phyloP scores from a whole-genome alignment of 306 rosid species.

The Glycine latifolia region DNA sequence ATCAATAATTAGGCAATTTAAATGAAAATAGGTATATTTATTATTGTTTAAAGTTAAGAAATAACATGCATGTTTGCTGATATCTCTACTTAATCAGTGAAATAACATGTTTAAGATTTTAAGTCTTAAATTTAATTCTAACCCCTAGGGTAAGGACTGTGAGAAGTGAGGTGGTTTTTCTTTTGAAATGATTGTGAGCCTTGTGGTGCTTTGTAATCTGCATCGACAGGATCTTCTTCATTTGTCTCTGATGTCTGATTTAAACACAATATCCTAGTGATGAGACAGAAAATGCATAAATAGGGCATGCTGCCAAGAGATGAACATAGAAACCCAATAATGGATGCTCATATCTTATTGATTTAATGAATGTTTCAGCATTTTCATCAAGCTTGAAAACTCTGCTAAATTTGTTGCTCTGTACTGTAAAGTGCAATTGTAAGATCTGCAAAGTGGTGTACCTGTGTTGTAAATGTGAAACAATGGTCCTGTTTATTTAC shows the following conservation, averaged over 20 bases:
- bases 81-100: constrained; percentile 6
- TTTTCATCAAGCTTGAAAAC: constrained; percentile 35
- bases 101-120: neutral
- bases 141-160: neutral
- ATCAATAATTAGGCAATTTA: neutral
- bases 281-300: constrained; percentile 7
- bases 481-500: constrained; percentile 19
- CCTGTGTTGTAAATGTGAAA: neutral
- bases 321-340: neutral
- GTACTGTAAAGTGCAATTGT: neutral
- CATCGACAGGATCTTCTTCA: constrained; percentile 19
- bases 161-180: neutral
- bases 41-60: neutral
- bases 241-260: neutral
- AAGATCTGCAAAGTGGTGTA: constrained; percentile 21
- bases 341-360: constrained; percentile 12
- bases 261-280: neutral
- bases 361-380: neutral
- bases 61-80: neutral
- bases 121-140: neutral
- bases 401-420: constrained; percentile 22
- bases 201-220: constrained; percentile 1
- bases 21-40: neutral
- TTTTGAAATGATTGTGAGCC: constrained; percentile 2
- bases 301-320: constrained; percentile 17